These are phyloP conservation scores for Coniochaeta ligniaria DNA, from an alignment of 2,329 filamentous ascomycete genomes.

Conservation along the genomic window DNA sequence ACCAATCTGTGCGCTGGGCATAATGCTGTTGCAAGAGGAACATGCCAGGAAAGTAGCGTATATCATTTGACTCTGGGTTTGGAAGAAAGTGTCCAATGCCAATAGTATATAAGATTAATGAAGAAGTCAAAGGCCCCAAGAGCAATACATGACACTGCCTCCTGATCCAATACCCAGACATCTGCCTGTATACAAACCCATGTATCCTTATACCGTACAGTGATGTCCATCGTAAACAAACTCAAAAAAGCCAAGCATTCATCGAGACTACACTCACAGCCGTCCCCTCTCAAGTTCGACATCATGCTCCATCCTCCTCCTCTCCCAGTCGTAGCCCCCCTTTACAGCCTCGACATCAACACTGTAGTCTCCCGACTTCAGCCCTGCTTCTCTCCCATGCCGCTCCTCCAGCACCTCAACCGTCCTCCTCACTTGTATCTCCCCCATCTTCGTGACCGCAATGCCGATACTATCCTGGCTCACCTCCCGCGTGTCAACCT, in stretches of 20 bases:
- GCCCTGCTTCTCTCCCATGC: background rate
- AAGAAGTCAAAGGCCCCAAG: no score
- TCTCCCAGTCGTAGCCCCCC: background rate
- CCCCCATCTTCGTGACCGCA: background rate
- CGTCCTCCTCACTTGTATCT: slow-evolving; percentile 1
- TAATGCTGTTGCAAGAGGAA: no score
- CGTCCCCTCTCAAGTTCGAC: background rate
- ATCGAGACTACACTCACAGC: background rate
- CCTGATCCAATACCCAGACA: background rate
- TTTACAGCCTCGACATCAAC: background rate
- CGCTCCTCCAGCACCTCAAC: background rate
- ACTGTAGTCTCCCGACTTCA: background rate
- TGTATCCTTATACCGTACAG: no score
- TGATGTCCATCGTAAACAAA: no score
- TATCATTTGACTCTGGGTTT: no score
- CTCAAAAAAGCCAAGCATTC: no score
- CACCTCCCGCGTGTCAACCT: background rate
- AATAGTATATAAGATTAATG: no score
- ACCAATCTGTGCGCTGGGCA: no score
- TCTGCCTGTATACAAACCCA: no score
- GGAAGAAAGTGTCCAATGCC: no score
- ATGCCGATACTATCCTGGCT: background rate
- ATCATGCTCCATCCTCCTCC: background rate
- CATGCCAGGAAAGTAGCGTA: no score
- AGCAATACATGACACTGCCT: no score